Conservation (phyloP, 768 basidiomycete genomes). For the Kwoniella mangroviensis region DNA sequence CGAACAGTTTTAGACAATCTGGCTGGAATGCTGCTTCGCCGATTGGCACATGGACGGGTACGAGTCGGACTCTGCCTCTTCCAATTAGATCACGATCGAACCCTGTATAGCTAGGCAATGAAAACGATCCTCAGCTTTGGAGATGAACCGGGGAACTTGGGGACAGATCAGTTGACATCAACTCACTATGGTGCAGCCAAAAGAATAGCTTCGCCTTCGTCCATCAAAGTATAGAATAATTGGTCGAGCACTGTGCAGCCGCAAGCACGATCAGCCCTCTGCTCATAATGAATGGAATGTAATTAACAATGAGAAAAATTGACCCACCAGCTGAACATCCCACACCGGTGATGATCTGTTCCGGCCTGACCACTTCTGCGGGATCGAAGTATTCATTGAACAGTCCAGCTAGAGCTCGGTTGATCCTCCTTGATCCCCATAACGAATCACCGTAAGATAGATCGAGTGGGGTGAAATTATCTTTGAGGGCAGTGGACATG, state of each 20-base stretch:
- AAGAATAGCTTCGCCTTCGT: conserved; percentile 52
- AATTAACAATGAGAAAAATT: not conserved
- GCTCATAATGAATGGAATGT: too few relatives aligned
- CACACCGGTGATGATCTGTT: conserved; percentile 47
- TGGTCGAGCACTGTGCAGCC: conserved; percentile 46
- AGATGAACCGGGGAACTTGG: not conserved
- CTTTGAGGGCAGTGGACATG: conserved; percentile 38
- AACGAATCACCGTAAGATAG: conserved; percentile 54
- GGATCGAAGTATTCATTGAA: conserved; percentile 46
- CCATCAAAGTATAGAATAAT: conserved; percentile 52
- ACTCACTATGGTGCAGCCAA: conserved; percentile 51
- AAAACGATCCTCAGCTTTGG: not conserved
- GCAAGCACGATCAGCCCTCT: too few relatives aligned
- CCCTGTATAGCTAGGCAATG: conserved; percentile 44
- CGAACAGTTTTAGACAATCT: conserved; percentile 34
- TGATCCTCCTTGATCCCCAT: conserved; percentile 53
- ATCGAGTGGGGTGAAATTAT: conserved; percentile 40
- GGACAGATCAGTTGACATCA: not conserved
- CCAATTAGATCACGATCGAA: conserved; percentile 50
- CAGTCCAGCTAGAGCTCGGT: conserved; percentile 43
- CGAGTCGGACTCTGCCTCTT: conserved; percentile 38
- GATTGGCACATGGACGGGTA: conserved; percentile 38
- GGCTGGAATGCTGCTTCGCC: conserved; percentile 36
- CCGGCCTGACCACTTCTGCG: conserved; percentile 36
- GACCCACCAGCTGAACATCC: conserved; percentile 47